These are phyloP conservation scores for Ceratopteris richardii DNA, from an alignment of 75 land plant genomes.

Conservation along the genomic window DNA sequence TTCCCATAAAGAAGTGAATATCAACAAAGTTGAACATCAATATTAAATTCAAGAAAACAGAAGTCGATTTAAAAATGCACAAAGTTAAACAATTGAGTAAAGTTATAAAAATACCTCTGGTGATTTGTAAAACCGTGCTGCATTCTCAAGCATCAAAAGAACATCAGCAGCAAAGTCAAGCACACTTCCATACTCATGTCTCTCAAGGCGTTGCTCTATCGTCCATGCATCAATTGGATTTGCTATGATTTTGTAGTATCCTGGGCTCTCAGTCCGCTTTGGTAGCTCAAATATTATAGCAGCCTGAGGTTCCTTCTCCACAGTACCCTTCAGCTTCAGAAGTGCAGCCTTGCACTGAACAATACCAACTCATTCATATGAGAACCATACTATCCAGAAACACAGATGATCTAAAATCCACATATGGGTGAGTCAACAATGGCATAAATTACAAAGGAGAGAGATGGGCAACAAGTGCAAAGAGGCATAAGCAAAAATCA, in stretches of 20 bases:
- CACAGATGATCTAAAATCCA: not conserved
- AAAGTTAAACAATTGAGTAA: too few species aligned
- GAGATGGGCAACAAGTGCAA: not conserved
- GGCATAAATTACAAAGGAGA: not conserved
- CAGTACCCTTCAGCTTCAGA: conserved; percentile 69
- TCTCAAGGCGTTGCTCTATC: conserved; percentile 75
- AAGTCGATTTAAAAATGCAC: too few species aligned
- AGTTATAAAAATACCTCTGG: conserved; percentile 48
- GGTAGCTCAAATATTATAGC: conserved; percentile 70
- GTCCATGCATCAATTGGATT: conserved; percentile 52
- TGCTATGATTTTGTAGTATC: conserved; percentile 28
- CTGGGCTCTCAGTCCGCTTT: conserved; percentile 51
- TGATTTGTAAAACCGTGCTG: conserved; percentile 41
- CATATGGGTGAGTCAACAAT: too few species aligned
- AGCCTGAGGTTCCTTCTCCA: conserved; percentile 78
- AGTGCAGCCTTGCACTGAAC: conserved; percentile 96
- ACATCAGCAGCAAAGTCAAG: conserved; percentile 85
- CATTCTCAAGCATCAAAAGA: conserved; percentile 70
- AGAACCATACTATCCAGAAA: not conserved
- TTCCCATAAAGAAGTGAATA: not conserved
- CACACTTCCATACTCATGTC: conserved; percentile 56
- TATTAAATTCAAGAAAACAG: not conserved
- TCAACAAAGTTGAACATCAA: conserved; percentile 2
- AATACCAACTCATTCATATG: conserved; percentile 33
- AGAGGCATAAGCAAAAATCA: too few species aligned